Evolutionary conservation across 257 asterid genomes (phyloP), one percentile per base, ranked within the genome.

Genomic region (Solanum sparsipilum): DNA sequence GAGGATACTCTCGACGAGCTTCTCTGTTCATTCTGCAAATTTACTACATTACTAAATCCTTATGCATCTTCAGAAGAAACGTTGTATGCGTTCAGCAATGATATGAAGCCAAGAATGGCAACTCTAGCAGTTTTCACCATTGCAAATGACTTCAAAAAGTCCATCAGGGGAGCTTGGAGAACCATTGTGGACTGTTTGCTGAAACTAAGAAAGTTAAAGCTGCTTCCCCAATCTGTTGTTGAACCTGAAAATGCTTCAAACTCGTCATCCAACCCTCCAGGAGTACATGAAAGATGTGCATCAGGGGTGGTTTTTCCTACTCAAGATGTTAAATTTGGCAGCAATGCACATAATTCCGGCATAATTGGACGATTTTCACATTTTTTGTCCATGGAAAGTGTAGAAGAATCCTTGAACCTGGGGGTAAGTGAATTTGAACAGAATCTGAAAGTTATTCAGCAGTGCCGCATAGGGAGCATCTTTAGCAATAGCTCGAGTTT

Each of bases 1-100:
- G 98, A 97, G 86, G 99, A 97, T 86, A 95, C 98, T 13, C 92
- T 97, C 2, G 99, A 96, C 29, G 99, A 97, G 88, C 95, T 96
- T 73, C 91, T 96, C 29, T 91, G 94, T 90, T 91, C 96, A 2
- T 97, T 97, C 88, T 93, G 98, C 93, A 97, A 96, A 91, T 95
- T 96, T 92, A 96, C 98, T 68, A 94, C 98, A 13, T 76, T 97
- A 86, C 83, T 96, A 10, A 96, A 97, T 83, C 98, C 98, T 23
- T 94, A 93, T 34, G 98, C 97, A 35, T 93, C 99, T 0, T 91
- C 98, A 13, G 99, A 97, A 83, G 99, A 97, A 89, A 97, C 98
- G 8, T 76, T 97, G 5, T 95, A 94, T 8, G 94, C 95, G 68
- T 96, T 96, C 91, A 91, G 96, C 93, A 95, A 95, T 16, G 98